Conservation (phyloP, 805 yeast species). For the Barnettozyma californica region DNA sequence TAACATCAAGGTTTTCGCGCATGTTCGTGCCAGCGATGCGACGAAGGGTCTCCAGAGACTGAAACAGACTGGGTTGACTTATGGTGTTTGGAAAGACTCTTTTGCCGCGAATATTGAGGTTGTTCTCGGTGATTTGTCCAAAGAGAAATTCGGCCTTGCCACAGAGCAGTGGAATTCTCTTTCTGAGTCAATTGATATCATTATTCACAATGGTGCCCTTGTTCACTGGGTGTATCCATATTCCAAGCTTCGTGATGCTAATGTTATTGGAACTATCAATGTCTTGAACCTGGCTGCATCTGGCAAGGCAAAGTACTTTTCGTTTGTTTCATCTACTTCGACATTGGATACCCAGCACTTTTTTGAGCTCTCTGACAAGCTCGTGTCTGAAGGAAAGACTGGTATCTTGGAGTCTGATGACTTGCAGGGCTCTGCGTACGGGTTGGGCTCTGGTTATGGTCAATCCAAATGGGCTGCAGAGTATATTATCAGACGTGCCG, state of each 20-base stretch:
- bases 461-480: constrained; percentile 99
- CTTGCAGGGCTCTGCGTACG: constrained; percentile 72
- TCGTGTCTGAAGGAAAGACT: constrained; percentile 53
- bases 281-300: constrained; percentile 65
- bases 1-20: constrained; percentile 67
- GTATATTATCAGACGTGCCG: constrained; percentile 81
- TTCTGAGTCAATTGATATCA: constrained; percentile 61
- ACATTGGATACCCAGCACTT: constrained; percentile 81
- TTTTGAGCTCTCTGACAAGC: constrained; percentile 68
- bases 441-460: constrained; percentile 91
- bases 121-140: constrained; percentile 78
- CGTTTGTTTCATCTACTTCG: constrained; percentile 95
- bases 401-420: constrained; percentile 85
- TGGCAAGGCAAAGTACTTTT: constrained; percentile 81
- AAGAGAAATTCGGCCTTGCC: constrained; percentile 64
- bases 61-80: constrained; percentile 67
- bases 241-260: constrained; percentile 82
- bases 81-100: constrained; percentile 56
- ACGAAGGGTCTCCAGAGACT: constrained; percentile 73
- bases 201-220: constrained; percentile 94
- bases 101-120: constrained; percentile 58
- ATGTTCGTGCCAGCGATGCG: constrained; percentile 78
- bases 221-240: constrained; percentile 99
- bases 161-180: constrained; percentile 54
- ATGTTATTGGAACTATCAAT: constrained; percentile 83